Evolutionary conservation across 140 eudicot species (phyloP), one percentile per base, ranked within the genome.

Genomic region (Bidens hawaiensis): DNA sequence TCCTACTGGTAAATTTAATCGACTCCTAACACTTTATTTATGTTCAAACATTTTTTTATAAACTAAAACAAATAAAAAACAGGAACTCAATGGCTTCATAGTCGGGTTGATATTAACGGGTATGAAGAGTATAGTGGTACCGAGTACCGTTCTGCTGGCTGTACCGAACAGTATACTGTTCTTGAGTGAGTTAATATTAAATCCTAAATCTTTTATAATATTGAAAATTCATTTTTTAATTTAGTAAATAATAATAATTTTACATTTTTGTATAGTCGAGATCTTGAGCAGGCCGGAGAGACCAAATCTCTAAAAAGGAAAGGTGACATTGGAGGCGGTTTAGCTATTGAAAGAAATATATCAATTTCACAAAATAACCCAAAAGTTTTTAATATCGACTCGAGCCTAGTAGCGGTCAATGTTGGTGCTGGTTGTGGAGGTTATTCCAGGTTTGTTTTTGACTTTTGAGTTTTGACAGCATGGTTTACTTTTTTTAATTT

Each of bases 351-450:
- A 49, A 75, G 99, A 26, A 56, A 65, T 22, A 79, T 94, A 61
- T 65, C 72, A 10, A 54, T 93, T 15, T 67, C 81, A n/a, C 70
- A 85, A 68, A 75, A 85, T 30, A 70, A 81, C 47, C 82, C 81
- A 6, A 82, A 82, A 36, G 56, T 69, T 67, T 69, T 88, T 45
- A 72, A 50, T 53, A 88, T 93, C 6, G 80, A 88, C 22, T 93
- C 99, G 7, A 75, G 93, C 58, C 82, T 93, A 62, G 75, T 88
- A 52, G 99, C 96, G 38, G 79, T 84, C 40, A 83, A 69, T 63
- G 95, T 83, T 69, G 99, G 96, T 79, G 94, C 95, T 63, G 96
- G 95, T 66, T 93, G 96, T 25, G 99, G 95, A 71, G 99, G 95
- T 70, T 85, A 56, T 76, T 89, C 97, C 60, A 85, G 95, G 95